phyloP scores from a whole-genome alignment of 805 yeast genomes.

The Wickerhamiella cacticola region DNA sequence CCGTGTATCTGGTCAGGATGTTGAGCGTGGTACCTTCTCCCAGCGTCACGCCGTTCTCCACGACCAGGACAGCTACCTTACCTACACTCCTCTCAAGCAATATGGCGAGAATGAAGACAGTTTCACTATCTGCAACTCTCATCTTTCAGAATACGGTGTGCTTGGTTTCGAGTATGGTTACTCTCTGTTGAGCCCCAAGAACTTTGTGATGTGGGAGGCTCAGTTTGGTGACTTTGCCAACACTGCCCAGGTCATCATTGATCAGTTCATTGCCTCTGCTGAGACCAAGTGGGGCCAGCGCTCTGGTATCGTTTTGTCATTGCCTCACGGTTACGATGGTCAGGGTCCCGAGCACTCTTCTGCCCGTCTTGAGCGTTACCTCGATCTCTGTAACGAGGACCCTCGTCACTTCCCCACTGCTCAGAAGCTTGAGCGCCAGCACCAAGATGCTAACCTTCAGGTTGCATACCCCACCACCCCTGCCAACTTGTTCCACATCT shows the following conservation, averaged over 20 bases:
- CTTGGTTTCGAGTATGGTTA: slow-evolving; percentile 99
- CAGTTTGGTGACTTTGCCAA: slow-evolving; percentile 99
- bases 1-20: slow-evolving; percentile 98
- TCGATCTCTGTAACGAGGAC: slow-evolving; percentile 93
- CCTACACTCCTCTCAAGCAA: slow-evolving; percentile 76
- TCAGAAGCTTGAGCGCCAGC: slow-evolving; percentile 88
- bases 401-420: slow-evolving; percentile 84
- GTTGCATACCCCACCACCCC: slow-evolving; percentile 98
- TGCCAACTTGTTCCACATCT: slow-evolving; percentile 86
- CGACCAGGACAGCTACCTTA: slow-evolving; percentile 78
- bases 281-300: slow-evolving; percentile 99
- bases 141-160: slow-evolving; percentile 96
- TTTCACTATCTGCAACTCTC: slow-evolving; percentile 83
- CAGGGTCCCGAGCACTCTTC: slow-evolving; percentile 99
- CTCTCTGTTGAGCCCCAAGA: slow-evolving; percentile 94
- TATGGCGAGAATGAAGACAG: slow-evolving; percentile 71
- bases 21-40: slow-evolving; percentile 99
- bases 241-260: slow-evolving; percentile 95
- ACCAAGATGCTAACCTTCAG: slow-evolving; percentile 97
- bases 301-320: slow-evolving; percentile 85
- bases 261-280: slow-evolving; percentile 93
- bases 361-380: slow-evolving; percentile 92
- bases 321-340: slow-evolving; percentile 99
- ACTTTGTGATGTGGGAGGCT: slow-evolving; percentile 97
- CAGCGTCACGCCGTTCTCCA: slow-evolving; percentile 98